Evolutionary conservation across 208 protist genomes (phyloP).

Genomic region (Trypanosoma platydactyli): DNA sequence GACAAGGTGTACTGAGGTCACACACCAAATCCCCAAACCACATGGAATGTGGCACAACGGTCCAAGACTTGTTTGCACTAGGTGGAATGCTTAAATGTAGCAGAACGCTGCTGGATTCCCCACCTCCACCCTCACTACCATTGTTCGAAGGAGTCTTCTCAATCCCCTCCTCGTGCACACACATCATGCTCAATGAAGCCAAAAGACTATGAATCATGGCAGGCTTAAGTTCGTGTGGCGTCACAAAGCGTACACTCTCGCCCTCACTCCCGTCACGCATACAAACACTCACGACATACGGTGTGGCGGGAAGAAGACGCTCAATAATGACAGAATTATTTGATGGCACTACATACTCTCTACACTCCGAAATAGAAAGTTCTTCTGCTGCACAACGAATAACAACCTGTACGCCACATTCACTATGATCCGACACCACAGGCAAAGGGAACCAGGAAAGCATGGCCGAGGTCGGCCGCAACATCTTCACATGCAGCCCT

Average conservation of each 20-base stretch:
- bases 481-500: slow-evolving; percentile 6
- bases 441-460: slow-evolving; percentile 8
- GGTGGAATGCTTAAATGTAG: slow-evolving; percentile 13
- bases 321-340: not conserved
- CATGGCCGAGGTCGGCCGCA: slow-evolving; percentile 9
- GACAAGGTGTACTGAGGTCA: not conserved
- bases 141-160: too few relatives aligned
- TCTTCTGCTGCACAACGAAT: slow-evolving; percentile 13
- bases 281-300: slow-evolving; percentile 15
- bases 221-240: slow-evolving; percentile 13
- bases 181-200: not conserved
- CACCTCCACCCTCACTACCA: not conserved
- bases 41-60: not conserved
- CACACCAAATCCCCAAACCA: slow-evolving; percentile 7
- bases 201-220: slow-evolving; percentile 2
- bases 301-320: slow-evolving; percentile 13
- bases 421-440: not conserved
- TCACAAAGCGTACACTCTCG: slow-evolving; percentile 14
- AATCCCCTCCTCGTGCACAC: not conserved
- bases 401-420: slow-evolving; percentile 6
- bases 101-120: not conserved
- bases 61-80: not conserved
- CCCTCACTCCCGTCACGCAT: not conserved
- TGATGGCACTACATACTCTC: not conserved
- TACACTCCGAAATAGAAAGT: not conserved